These are phyloP conservation scores for Phytophthora pinifolia DNA, from an alignment of 352 stramenopile species.

Conservation along the genomic window DNA sequence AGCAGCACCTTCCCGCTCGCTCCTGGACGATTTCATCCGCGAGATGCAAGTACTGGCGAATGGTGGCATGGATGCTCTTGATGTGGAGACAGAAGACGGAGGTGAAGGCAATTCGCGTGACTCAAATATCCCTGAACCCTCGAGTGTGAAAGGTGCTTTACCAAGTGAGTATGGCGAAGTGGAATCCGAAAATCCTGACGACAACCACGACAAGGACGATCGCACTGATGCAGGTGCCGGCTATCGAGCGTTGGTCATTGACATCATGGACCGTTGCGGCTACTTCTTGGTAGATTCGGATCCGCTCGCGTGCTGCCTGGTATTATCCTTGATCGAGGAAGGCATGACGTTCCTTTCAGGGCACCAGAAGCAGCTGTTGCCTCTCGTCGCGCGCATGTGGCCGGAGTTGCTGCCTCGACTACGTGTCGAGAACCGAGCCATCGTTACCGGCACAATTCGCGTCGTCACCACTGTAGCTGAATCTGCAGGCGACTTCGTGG, in stretches of 20 bases:
- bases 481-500: conserved; percentile 76
- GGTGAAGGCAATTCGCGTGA: conserved; percentile 15
- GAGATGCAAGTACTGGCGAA: conserved; percentile 61
- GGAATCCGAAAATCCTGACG: conserved; percentile 22
- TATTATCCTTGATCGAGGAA: conserved; percentile 68
- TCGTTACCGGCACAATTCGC: conserved; percentile 53
- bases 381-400: conserved; percentile 79
- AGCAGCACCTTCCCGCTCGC: conserved; percentile 13
- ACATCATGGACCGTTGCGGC: conserved; percentile 74
- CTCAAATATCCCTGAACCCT: conserved; percentile 11
- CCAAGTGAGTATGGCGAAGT: conserved; percentile 62
- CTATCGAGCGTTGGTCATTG: conserved; percentile 60
- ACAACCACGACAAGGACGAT: conserved; percentile 29
- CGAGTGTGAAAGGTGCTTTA: conserved; percentile 64
- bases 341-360: conserved; percentile 50
- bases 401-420: conserved; percentile 64
- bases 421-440: conserved; percentile 54
- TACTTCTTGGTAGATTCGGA: conserved; percentile 77
- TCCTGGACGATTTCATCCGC: conserved; percentile 54
- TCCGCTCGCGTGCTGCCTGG: conserved; percentile 70
- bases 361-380: conserved; percentile 58
- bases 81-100: conserved; percentile 19
- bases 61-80: conserved; percentile 29
- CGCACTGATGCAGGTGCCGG: conserved; percentile 13
- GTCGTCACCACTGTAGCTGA: conserved; percentile 54